phyloP scores from a whole-genome alignment of 345 rosid genomes.

The Hypericum androsaemum region DNA sequence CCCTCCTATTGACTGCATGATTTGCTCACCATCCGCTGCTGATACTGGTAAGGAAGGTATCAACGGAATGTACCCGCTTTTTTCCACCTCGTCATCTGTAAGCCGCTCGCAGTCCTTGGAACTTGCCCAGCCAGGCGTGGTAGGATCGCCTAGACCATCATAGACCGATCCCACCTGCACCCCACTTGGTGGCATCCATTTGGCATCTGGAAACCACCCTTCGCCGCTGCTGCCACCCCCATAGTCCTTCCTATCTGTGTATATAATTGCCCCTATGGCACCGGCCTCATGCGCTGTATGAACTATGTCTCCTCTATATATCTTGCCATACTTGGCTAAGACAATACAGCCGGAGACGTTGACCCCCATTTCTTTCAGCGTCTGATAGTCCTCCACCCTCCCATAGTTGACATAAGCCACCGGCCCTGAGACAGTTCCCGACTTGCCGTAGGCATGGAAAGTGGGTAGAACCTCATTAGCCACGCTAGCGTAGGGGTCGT shows the following conservation, averaged over 20 bases:
- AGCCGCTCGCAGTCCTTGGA: conserved; percentile 61
- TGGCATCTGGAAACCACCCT: conserved; percentile 52
- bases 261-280: conserved; percentile 55
- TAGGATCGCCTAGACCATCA: conserved; percentile 57
- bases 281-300: conserved; percentile 52
- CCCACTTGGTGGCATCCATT: conserved; percentile 80
- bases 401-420: conserved; percentile 70
- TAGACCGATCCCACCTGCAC: conserved; percentile 75
- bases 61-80: conserved; percentile 37
- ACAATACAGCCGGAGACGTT: conserved; percentile 39
- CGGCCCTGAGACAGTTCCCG: conserved; percentile 48
- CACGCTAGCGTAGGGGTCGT: conserved; percentile 54
- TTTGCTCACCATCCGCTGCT: conserved; percentile 54
- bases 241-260: conserved; percentile 60
- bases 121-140: conserved; percentile 85
- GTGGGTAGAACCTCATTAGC: conserved; percentile 59
- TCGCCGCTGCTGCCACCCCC: conserved; percentile 38
- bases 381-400: conserved; percentile 45
- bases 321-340: conserved; percentile 55
- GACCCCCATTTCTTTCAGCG: conserved; percentile 37
- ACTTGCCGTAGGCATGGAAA: conserved; percentile 71
- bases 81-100: conserved; percentile 42
- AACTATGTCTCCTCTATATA: conserved; percentile 75
- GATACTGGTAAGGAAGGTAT: conserved; percentile 79
- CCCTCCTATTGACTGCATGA: conserved; percentile 46